Percentiles rank a stretch among this genome's conserved stretches.
Conservation (phyloP, 306 rosid genomes). For the Luffa aegyptiaca region DNA sequence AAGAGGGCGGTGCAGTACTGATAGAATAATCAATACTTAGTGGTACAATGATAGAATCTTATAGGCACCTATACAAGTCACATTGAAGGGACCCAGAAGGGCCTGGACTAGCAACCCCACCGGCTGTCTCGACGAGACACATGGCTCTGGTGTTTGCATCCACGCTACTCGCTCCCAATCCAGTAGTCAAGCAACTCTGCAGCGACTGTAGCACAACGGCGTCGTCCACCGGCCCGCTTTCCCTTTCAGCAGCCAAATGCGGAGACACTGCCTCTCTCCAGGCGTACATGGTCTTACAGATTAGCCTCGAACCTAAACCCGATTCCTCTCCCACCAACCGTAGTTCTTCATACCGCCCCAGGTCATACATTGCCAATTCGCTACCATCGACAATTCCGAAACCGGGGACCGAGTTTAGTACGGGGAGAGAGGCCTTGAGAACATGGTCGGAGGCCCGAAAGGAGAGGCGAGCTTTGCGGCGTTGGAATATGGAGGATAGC, state of each 20-base stretch:
- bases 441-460: conserved; percentile 45
- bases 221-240: conserved; percentile 43
- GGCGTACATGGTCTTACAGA: conserved; percentile 77
- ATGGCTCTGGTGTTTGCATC: conserved; percentile 31
- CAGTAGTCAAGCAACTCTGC: conserved; percentile 37
- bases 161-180: conserved; percentile 15
- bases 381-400: not conserved
- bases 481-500: conserved; percentile 31
- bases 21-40: not conserved
- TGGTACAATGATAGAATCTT: not conserved
- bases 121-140: conserved; percentile 82
- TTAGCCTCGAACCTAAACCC: conserved; percentile 28
- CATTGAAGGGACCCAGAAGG: conserved; percentile 95
- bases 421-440: conserved; percentile 37
- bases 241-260: conserved; percentile 79
- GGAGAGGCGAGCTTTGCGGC: conserved; percentile 19
- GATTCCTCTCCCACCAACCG: conserved; percentile 16
- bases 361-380: conserved; percentile 7
- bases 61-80: conserved; percentile 60
- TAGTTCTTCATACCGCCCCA: conserved; percentile 19
- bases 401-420: conserved; percentile 4
- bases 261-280: conserved; percentile 87
- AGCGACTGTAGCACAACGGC: conserved; percentile 32
- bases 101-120: conserved; percentile 92
- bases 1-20: not conserved